Evolutionary conservation across 495 filamentous ascomycete genomes (phyloP), one percentile per base, ranked within the genome.

Genomic region (Podospora sp.): DNA sequence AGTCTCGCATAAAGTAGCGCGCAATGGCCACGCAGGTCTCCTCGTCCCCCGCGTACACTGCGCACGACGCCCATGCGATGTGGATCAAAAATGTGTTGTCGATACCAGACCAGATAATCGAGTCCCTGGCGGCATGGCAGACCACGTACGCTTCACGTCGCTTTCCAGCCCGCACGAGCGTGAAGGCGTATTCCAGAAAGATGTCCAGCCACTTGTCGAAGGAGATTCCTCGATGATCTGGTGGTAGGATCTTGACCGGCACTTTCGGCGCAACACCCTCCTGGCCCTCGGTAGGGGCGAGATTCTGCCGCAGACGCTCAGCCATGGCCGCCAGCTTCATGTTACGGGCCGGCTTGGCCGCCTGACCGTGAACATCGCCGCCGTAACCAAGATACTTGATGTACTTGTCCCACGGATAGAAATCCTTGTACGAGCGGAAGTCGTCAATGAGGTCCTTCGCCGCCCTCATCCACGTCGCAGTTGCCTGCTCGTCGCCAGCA

Each of bases 131-230:
- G 16, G 88, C 85, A 50, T 90, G 85, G 66, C 96, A 88, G 6
- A 89, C 84, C 26, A 90, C 87, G 71, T 97, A 98, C 36, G 92
- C 87, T 60, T 90, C 89, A 25, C 86, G 82, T 66, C 76, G 77
- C 52, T 78, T 79, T 6, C 82, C 82, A 9, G 78, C 69, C 52
- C 86, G 85, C 21, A 93, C 90, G 2, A 92, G 84, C 18, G 85
- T 78, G 40, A 97, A 82, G 12, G 92, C 90, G 73, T 95, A 96
- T 71, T 93, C 87, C 53, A 93, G 85, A 74, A 98, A 96, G n/a
- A 96, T 85, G 64, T 96, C 90, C 4, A 97, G 85, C 95, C 95
- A 99, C 27, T 86, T 82, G 58, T 87, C 82, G 71, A 97, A 96
- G 0, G 86, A 71, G 52, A 98, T 91, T 6, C 89, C 91, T 65